A percentile compares a stretch with the other conserved stretches of the same genome.
These are phyloP conservation scores for Lachnellula suecica DNA, from an alignment of 2,329 filamentous ascomycete species.

Conservation along the genomic window DNA sequence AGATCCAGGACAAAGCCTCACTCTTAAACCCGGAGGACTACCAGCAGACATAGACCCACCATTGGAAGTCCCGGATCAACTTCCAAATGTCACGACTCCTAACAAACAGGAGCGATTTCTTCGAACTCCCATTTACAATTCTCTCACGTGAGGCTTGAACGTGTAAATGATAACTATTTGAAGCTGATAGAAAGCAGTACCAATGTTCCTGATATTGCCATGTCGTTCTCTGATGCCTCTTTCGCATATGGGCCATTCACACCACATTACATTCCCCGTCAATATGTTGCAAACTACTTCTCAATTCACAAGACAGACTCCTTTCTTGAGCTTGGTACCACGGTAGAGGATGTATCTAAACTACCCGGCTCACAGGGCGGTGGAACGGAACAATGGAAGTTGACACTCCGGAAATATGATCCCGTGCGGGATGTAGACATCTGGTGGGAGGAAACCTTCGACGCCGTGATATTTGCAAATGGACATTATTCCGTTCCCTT, in stretches of 20 bases:
- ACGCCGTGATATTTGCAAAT: conserved; percentile 72
- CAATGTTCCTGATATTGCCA: conserved; percentile 56
- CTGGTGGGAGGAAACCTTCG: conserved; percentile 57
- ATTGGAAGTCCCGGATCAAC: conserved; percentile 40
- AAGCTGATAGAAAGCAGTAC: conserved; percentile 37
- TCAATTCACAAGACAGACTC: conserved; percentile 47
- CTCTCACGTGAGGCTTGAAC: conserved; percentile 44
- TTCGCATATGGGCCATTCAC: conserved; percentile 57
- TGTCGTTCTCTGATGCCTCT: conserved; percentile 52
- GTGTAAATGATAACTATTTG: background rate
- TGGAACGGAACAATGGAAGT: conserved; percentile 39
- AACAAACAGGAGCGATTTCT: conserved; percentile 44
- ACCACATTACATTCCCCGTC: conserved; percentile 52
- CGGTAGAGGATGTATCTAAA: conserved; percentile 48
- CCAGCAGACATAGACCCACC: conserved; percentile 47
- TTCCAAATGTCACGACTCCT: conserved; percentile 42
- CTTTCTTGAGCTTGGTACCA: conserved; percentile 48
- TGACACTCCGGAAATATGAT: conserved; percentile 49
- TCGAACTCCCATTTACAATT: conserved; percentile 50
- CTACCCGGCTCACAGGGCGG: conserved; percentile 18
- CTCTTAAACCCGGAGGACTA: conserved; percentile 41
- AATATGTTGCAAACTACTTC: conserved; percentile 57
- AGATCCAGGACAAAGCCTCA: conserved; percentile 35
- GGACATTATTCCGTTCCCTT: conserved; percentile 72
- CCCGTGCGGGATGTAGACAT: conserved; percentile 42